phyloP scores from a whole-genome alignment of 768 basidiomycete genomes.

The Clitopilus hobsonii region DNA sequence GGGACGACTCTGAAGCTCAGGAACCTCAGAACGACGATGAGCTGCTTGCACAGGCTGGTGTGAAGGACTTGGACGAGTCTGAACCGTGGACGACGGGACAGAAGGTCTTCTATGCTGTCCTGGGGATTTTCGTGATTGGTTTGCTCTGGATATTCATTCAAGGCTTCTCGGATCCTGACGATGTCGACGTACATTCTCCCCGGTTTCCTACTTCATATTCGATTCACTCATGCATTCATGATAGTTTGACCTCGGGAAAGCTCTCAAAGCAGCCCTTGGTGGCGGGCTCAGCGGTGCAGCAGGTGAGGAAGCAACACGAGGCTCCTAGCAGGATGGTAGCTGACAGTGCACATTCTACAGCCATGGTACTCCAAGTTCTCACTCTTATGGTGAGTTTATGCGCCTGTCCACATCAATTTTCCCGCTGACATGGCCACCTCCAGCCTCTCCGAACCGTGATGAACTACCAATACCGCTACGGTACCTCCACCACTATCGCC shows the following conservation, averaged over 20 bases:
- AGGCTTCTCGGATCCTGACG: slow-evolving; percentile 63
- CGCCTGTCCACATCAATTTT: slow-evolving; percentile 1
- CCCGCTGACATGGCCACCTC: neutral
- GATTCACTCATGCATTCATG: neutral
- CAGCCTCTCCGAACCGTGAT: slow-evolving; percentile 93
- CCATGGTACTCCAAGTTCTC: slow-evolving; percentile 93
- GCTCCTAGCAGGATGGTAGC: neutral
- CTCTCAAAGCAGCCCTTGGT: slow-evolving; percentile 79
- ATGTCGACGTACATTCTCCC: slow-evolving; percentile 50
- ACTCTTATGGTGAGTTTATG: slow-evolving; percentile 60
- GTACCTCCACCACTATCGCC: slow-evolving; percentile 67
- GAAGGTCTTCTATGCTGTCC: neutral
- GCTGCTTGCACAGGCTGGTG: no score
- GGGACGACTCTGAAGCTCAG: neutral
- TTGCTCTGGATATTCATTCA: slow-evolving; percentile 47
- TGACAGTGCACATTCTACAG: slow-evolving; percentile 27
- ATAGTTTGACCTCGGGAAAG: slow-evolving; percentile 81
- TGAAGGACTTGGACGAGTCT: neutral
- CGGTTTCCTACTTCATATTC: neutral
- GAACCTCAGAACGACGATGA: neutral
- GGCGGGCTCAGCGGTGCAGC: slow-evolving; percentile 90
- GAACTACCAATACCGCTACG: slow-evolving; percentile 95
- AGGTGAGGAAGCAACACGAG: slow-evolving; percentile 34
- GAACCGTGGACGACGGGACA: neutral
- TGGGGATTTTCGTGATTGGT: neutral